These are phyloP conservation scores for Halophytophthora batemanensis DNA, from an alignment of 352 stramenopile genomes.

Conservation along the genomic window DNA sequence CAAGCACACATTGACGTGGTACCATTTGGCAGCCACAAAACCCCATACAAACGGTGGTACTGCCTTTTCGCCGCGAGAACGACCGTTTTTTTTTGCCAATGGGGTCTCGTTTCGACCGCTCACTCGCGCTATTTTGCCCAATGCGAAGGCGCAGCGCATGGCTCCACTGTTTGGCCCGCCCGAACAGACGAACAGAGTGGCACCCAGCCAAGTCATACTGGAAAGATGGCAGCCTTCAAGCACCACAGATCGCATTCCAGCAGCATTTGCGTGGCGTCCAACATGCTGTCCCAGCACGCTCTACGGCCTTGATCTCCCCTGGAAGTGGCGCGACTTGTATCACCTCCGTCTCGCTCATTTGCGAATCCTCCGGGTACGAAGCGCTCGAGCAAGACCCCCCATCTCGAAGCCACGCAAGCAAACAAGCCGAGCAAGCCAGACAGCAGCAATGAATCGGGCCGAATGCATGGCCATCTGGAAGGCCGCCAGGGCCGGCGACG, in stretches of 20 bases:
- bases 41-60: no score
- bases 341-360: conserved; percentile 7
- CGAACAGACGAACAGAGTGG: no score
- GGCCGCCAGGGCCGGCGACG: conserved; percentile 25
- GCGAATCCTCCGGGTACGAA: conserved; percentile 5
- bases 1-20: no score
- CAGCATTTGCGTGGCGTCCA: not conserved
- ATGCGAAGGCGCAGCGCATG: no score
- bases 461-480: conserved; percentile 34
- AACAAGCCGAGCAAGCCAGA: not conserved
- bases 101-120: not conserved
- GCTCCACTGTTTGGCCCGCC: not conserved
- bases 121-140: not conserved
- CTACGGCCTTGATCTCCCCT: not conserved
- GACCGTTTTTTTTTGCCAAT: not conserved
- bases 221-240: not conserved
- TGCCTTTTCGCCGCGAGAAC: no score
- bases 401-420: not conserved
- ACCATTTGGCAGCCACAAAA: no score
- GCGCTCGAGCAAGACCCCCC: not conserved
- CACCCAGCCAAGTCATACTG: no score
- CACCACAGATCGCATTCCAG: not conserved
- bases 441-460: conserved; percentile 21
- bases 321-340: not conserved
- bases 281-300: not conserved